Evolutionary conservation across 1,284 basidiomycete genomes (phyloP).

Genomic region (Anthracocystis panici-leucophaei): DNA sequence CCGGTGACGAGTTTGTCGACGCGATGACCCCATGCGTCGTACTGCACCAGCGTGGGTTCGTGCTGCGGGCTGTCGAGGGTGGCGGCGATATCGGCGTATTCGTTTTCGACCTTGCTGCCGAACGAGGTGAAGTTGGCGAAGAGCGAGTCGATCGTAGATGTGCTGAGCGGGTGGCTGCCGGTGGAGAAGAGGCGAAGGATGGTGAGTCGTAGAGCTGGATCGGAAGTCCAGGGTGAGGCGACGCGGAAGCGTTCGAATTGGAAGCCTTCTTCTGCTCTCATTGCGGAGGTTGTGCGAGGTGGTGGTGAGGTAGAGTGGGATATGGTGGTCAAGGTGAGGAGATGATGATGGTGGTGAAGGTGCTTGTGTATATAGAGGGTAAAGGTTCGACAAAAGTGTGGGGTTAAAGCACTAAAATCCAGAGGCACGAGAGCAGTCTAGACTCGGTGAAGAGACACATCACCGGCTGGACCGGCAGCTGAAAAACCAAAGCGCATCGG

Average conservation of each 20-base stretch:
- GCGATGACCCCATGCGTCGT: slow-evolving; percentile 56
- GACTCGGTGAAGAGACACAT: not conserved
- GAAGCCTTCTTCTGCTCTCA: slow-evolving; percentile 52
- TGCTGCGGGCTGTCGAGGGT: slow-evolving; percentile 44
- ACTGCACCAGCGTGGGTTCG: slow-evolving; percentile 54
- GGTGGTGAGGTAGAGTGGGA: not conserved
- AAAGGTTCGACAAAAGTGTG: not conserved
- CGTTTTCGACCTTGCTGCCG: slow-evolving; percentile 24
- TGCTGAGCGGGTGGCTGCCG: slow-evolving; percentile 11
- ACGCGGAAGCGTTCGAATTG: slow-evolving; percentile 50
- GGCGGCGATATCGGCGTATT: slow-evolving; percentile 30
- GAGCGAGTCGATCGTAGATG: slow-evolving; percentile 18
- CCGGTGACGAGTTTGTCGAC: slow-evolving; percentile 53
- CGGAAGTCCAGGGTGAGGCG: slow-evolving; percentile 43
- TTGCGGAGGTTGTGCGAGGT: not conserved
- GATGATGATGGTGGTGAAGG: not conserved
- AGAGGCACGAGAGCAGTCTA: not conserved
- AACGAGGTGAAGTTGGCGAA: slow-evolving; percentile 25
- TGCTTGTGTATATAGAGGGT: no score
- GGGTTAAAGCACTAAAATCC: not conserved
- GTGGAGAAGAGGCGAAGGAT: slow-evolving; percentile 40
- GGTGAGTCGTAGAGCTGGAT: slow-evolving; percentile 39
- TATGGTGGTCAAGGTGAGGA: not conserved
- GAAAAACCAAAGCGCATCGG: no score
- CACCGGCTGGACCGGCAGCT: not conserved